Conservation (phyloP, 192 early-diverging fungal species). For the Coemansia sp. region DNA sequence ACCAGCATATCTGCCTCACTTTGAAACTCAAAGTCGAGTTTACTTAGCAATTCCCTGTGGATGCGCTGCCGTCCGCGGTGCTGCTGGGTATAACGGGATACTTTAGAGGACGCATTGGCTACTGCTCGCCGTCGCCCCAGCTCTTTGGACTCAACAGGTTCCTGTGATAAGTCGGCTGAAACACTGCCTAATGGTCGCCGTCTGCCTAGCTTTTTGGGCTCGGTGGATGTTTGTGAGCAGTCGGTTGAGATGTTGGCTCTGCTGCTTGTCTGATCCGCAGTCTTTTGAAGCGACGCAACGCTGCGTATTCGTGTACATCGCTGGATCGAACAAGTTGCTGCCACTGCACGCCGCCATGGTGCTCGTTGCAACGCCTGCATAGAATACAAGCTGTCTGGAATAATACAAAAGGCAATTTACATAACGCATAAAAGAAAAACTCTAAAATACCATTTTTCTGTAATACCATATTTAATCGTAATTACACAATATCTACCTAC, state of each 20-base stretch:
- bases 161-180: neutral
- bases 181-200: neutral
- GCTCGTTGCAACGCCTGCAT: neutral
- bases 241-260: neutral
- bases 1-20: constrained; percentile 1
- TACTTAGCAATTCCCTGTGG: constrained; percentile 6
- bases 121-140: neutral
- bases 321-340: neutral
- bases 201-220: too few species aligned
- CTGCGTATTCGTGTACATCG: neutral
- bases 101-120: neutral
- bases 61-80: constrained; percentile 9
- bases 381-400: neutral
- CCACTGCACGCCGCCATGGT: neutral
- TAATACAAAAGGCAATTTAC: constrained; percentile 1
- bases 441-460: neutral
- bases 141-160: neutral
- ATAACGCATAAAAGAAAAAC: constrained; percentile 1
- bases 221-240: neutral
- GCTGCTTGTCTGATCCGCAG: neutral
- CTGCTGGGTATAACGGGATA: neutral
- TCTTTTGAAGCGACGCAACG: neutral
- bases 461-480: too few species aligned
- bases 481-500: too few species aligned
- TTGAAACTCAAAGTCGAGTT: constrained; percentile 16